These are phyloP conservation scores for Saccharomyces pastorianus DNA, from an alignment of 1,139 yeast species.

Conservation along the genomic window DNA sequence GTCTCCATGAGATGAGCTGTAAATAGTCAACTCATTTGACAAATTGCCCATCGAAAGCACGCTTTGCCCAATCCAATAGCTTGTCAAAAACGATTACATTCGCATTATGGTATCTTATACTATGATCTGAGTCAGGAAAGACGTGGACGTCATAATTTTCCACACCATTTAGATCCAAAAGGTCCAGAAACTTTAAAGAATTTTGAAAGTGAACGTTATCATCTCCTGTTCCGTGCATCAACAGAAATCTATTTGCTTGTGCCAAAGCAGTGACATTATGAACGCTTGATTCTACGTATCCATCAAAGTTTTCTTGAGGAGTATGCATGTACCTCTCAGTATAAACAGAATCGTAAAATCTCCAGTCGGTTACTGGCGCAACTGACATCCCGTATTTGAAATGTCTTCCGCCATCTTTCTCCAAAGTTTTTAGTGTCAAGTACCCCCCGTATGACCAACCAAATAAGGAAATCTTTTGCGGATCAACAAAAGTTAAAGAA, in stretches of 20 bases:
- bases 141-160: slow-evolving; percentile 69
- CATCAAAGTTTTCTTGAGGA: slow-evolving; percentile 53
- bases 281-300: slow-evolving; percentile 49
- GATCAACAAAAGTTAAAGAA: slow-evolving; percentile 47
- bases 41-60: slow-evolving; percentile 46
- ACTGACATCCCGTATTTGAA: slow-evolving; percentile 69
- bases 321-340: slow-evolving; percentile 73
- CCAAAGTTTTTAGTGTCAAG: slow-evolving; percentile 65
- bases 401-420: slow-evolving; percentile 50
- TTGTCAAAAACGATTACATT: slow-evolving; percentile 58
- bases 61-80: slow-evolving; percentile 49
- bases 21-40: slow-evolving; percentile 2
- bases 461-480: slow-evolving; percentile 57
- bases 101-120: slow-evolving; percentile 65
- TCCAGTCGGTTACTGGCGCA: slow-evolving; percentile 80
- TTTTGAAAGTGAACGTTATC: slow-evolving; percentile 78
- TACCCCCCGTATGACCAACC: slow-evolving; percentile 86
- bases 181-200: slow-evolving; percentile 55
- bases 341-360: slow-evolving; percentile 64
- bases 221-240: slow-evolving; percentile 78
- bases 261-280: slow-evolving; percentile 40
- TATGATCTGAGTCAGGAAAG: slow-evolving; percentile 74
- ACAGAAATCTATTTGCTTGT: slow-evolving; percentile 47
- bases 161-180: slow-evolving; percentile 46
- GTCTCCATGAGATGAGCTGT: background rate